phyloP scores from a whole-genome alignment of 1,284 basidiomycete species.

The Ceratobasidium sp. region DNA sequence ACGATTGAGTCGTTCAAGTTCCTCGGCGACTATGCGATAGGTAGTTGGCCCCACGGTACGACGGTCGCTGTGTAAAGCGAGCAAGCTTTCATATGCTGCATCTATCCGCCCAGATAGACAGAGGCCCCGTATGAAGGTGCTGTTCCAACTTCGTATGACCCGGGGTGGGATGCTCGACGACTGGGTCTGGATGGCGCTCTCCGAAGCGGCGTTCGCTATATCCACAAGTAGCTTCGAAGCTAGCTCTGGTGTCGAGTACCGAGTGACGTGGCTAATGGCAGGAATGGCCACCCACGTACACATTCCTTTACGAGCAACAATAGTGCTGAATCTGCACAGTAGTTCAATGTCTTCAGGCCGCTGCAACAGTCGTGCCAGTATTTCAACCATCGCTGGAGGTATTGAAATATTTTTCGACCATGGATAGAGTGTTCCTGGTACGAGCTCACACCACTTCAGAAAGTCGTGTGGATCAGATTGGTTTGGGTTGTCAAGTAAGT shows the following conservation, averaged over 20 bases:
- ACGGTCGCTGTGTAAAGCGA: constrained; percentile 21
- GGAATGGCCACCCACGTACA: constrained; percentile 10
- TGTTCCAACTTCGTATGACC: constrained; percentile 30
- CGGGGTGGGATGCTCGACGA: constrained; percentile 18
- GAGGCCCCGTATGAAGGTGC: constrained; percentile 20
- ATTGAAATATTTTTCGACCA: constrained; percentile 9
- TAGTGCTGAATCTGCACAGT: constrained; percentile 1
- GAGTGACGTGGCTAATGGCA: constrained; percentile 21
- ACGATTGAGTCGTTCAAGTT: constrained; percentile 14
- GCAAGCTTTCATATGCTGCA: constrained; percentile 13
- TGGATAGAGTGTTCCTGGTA: constrained; percentile 1
- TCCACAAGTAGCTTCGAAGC: constrained; percentile 35
- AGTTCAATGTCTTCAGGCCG: constrained; percentile 21
- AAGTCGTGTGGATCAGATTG: constrained; percentile 28
- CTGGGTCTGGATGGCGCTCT: background rate
- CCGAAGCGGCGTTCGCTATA: constrained; percentile 5
- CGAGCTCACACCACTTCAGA: constrained; percentile 28
- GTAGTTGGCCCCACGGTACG: constrained; percentile 4
- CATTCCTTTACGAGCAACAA: constrained; percentile 27
- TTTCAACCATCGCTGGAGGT: background rate
- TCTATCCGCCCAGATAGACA: constrained; percentile 32
- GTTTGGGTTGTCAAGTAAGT: constrained; percentile 13
- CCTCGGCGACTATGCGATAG: constrained; percentile 26
- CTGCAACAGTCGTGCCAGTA: constrained; percentile 1
- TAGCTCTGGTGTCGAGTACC: constrained; percentile 30